Percentiles rank a stretch among this genome's conserved stretches.
Evolutionary conservation across 1,284 basidiomycete species (phyloP).

Genomic region (Melampsora americana): DNA sequence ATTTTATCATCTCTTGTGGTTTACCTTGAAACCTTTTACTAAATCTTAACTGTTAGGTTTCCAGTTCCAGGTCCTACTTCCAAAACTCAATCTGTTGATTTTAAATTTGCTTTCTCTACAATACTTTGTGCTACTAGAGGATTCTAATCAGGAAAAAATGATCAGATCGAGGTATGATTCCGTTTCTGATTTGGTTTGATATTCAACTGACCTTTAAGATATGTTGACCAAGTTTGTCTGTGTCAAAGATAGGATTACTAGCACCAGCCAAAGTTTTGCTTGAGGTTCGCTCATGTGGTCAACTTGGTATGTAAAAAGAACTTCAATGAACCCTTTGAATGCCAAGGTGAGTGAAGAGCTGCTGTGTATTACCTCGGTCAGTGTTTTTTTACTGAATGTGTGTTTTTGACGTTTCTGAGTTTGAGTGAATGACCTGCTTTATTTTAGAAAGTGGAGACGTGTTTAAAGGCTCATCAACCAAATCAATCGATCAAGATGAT

Average conservation of each 20-base stretch:
- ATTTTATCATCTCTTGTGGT: slow-evolving; percentile 58
- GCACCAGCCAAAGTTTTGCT: slow-evolving; percentile 1
- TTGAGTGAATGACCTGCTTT: no score
- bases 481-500: no score
- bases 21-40: slow-evolving; percentile 85
- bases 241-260: slow-evolving; percentile 42
- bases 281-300: not conserved
- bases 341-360: no score
- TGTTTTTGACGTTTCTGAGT: no score
- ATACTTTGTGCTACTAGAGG: slow-evolving; percentile 47
- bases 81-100: slow-evolving; percentile 90
- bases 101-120: slow-evolving; percentile 73
- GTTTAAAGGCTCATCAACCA: no score
- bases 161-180: not conserved
- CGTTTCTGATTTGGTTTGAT: slow-evolving; percentile 61
- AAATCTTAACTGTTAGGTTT: slow-evolving; percentile 88
- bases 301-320: no score
- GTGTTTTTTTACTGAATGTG: no score
- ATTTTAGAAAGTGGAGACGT: no score
- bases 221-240: slow-evolving; percentile 87
- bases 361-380: no score
- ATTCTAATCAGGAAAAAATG: slow-evolving; percentile 17
- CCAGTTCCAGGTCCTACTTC: slow-evolving; percentile 99
- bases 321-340: no score
- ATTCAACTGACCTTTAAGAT: slow-evolving; percentile 91